A percentile compares a stretch with the other conserved stretches of the same genome.
Evolutionary conservation across 2,329 filamentous ascomycete species (phyloP).

Genomic region (Cercospora janseana): DNA sequence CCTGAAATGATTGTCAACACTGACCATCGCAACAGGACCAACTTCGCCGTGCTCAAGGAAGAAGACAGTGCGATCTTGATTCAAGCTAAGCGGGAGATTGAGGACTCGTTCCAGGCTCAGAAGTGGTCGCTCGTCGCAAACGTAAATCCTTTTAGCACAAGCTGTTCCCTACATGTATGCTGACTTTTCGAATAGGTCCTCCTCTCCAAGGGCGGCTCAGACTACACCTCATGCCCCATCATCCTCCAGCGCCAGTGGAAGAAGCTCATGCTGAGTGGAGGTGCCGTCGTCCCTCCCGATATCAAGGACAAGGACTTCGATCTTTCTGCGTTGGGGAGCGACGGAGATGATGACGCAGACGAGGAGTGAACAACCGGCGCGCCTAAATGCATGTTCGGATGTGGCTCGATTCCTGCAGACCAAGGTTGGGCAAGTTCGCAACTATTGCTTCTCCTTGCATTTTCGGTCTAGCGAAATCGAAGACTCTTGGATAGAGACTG

Average conservation of each 20-base stretch:
- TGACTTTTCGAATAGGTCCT: conserved; percentile 23
- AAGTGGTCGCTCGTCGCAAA: conserved; percentile 43
- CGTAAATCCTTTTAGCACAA: not conserved
- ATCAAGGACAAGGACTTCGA: conserved; percentile 31
- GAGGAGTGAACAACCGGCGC: not conserved
- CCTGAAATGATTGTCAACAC: not conserved
- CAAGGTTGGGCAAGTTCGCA: not conserved
- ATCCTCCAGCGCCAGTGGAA: conserved; percentile 44
- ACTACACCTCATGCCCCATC: conserved; percentile 34
- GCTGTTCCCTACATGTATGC: not conserved
- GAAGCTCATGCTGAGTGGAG: conserved; percentile 38
- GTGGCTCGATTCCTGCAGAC: not conserved
- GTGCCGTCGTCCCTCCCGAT: conserved; percentile 24
- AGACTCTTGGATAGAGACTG: too few relatives aligned
- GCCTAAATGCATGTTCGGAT: not conserved
- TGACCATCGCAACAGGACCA: conserved; percentile 32
- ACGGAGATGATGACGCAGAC: conserved; percentile 8
- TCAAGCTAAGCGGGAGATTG: conserved; percentile 41
- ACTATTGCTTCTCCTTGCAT: too few relatives aligned
- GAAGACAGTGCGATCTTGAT: conserved; percentile 37
- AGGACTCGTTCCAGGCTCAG: conserved; percentile 41
- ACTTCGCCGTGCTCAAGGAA: conserved; percentile 39
- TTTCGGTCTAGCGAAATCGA: too few relatives aligned
- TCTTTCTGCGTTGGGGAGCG: conserved; percentile 12
- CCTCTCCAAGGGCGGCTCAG: conserved; percentile 33